Conservation (phyloP, 192 early-diverging fungal genomes). For the Glomus cerebriforme region DNA sequence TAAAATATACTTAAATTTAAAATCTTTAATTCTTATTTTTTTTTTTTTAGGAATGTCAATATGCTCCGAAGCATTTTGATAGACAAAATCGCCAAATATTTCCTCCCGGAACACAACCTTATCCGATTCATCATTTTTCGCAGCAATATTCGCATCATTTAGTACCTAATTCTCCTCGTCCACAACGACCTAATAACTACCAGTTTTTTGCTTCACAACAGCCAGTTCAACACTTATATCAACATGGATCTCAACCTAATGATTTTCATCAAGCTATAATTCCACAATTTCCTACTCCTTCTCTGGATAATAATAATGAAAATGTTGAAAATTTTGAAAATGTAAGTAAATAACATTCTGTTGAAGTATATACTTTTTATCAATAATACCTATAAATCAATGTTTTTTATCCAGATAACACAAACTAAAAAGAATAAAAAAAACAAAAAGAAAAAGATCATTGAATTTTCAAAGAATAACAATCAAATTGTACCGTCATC, state of each 20-base stretch:
- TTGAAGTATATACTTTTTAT: too few species aligned
- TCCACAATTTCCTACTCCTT: background rate
- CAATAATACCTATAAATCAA: too few species aligned
- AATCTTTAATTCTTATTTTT: background rate
- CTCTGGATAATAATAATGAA: background rate
- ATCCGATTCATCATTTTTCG: background rate
- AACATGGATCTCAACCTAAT: background rate
- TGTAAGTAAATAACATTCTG: too few species aligned
- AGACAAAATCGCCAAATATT: background rate
- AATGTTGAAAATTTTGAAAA: background rate
- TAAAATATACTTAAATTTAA: background rate
- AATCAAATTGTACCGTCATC: background rate
- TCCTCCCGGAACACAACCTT: background rate
- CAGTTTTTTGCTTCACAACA: background rate
- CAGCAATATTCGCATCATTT: background rate
- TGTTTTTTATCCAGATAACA: background rate
- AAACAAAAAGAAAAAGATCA: background rate
- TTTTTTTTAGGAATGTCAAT: background rate
- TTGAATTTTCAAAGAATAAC: background rate
- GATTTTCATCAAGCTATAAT: background rate
- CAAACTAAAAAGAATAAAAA: background rate
- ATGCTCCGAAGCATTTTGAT: background rate
- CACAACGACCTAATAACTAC: background rate
- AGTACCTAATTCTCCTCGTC: background rate
- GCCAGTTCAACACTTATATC: background rate